Evolutionary conservation across 805 yeast genomes (phyloP).

Genomic region (Maudiozyma pseudohumilis): DNA sequence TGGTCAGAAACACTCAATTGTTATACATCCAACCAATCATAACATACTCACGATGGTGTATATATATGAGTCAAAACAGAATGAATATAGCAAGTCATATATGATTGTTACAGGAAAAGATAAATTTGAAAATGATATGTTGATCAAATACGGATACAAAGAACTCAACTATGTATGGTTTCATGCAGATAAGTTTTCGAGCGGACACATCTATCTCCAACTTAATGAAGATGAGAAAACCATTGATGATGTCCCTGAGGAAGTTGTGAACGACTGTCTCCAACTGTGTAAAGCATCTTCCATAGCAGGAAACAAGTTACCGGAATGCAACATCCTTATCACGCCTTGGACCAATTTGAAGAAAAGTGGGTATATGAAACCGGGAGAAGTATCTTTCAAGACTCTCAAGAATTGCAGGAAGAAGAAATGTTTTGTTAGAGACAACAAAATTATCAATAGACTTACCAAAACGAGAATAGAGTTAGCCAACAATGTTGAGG

Average conservation of each 20-base stretch:
- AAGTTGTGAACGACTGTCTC: conserved; percentile 45
- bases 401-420: conserved; percentile 45
- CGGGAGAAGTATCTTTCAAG: conserved; percentile 69
- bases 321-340: conserved; percentile 54
- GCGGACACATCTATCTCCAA: conserved; percentile 69
- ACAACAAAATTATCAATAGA: conserved; percentile 50
- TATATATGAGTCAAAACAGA: conserved; percentile 20
- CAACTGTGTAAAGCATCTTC: conserved; percentile 73
- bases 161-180: conserved; percentile 58
- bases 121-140: conserved; percentile 55
- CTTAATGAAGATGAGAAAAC: conserved; percentile 36
- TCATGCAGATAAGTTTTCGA: conserved; percentile 66
- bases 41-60: conserved; percentile 19
- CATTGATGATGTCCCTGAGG: conserved; percentile 42
- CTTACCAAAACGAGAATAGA: conserved; percentile 58
- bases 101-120: conserved; percentile 53
- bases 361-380: conserved; percentile 62
- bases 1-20: too few relatives aligned
- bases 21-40: too few relatives aligned
- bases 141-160: conserved; percentile 54
- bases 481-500: conserved; percentile 27
- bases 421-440: conserved; percentile 43
- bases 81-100: conserved; percentile 9
- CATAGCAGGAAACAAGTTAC: conserved; percentile 62
- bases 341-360: conserved; percentile 67